Base-by-base conservation (phyloP, 2,329 filamentous ascomycete species). In the Purpureocillium lavendulum region DNA sequence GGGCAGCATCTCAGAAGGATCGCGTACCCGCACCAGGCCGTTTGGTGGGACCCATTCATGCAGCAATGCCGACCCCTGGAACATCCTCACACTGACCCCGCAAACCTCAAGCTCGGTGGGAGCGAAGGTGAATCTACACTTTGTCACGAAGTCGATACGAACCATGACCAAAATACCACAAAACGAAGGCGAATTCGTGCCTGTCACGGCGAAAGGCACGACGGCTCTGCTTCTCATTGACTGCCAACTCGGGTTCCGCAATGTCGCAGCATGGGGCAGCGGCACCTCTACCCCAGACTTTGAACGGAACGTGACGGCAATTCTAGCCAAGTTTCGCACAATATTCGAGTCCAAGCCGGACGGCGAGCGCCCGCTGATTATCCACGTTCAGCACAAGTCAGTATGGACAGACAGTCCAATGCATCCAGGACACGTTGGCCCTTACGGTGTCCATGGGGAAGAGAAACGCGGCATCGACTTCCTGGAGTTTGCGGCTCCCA, bases 141-240 rank as follows among this genome's bases (percentile, higher is more conserved):
- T n/a, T n/a, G n/a, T n/a, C n/a, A n/a, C n/a, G n/a, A n/a, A n/a
- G n/a, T n/a, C 18, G 12, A 30, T 10, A 37, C 9, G 9, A 10
- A 26, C 30, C 30, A 14, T 14, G 15, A 13, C 13, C 12, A n/a
- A 6, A 5, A 6, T 14, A 12, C 30, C 30, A 13, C 30, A n/a
- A 6, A 32, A 14, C 12, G 12, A 32, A 32, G 13, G 30, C 36
- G 31, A 11, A 39, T 31, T 15, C 36, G 30, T 7, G 24, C 28
- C n/a, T 26, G 21, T 26, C 21, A 30, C 10, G 21, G 21, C 21
- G 10, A 26, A 10, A 32, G 40, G 15, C 16, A 40, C 29, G 12
- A 45, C 42, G 9, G 42, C 42, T 21, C 37, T 49, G 8, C 41
- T 49, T 39, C 39, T 51, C 40, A 42, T 50, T 37, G 28, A 50